Evolutionary conservation across 2,329 filamentous ascomycete species (phyloP).

Genomic region (Talaromyces sp.): DNA sequence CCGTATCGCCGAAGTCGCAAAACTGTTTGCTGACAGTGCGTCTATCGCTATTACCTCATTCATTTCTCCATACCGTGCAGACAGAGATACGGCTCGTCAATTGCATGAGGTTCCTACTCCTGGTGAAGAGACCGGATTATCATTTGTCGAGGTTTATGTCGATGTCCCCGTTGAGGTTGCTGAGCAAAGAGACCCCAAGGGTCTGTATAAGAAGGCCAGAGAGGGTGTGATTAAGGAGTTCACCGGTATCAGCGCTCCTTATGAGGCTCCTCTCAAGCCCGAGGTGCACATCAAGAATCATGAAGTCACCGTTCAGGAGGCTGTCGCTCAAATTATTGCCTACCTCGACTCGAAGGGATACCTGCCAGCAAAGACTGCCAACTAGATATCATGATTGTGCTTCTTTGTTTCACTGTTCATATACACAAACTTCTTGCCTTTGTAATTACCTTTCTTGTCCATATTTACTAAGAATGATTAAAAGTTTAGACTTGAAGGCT

Average conservation of each 20-base stretch:
- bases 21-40: slow-evolving; percentile 88
- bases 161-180: slow-evolving; percentile 89
- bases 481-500: background rate
- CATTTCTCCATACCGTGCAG: slow-evolving; percentile 89
- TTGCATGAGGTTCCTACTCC: slow-evolving; percentile 66
- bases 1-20: slow-evolving; percentile 92
- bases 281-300: slow-evolving; percentile 86
- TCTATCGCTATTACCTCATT: slow-evolving; percentile 91
- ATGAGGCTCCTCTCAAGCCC: slow-evolving; percentile 80
- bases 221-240: slow-evolving; percentile 95
- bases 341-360: slow-evolving; percentile 72
- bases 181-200: slow-evolving; percentile 94
- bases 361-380: slow-evolving; percentile 42
- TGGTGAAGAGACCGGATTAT: slow-evolving; percentile 62
- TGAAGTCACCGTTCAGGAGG: slow-evolving; percentile 80
- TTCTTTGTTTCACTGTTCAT: background rate
- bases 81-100: slow-evolving; percentile 76
- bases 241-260: slow-evolving; percentile 90
- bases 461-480: background rate
- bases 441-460: slow-evolving; percentile 4
- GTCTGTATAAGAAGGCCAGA: slow-evolving; percentile 93
- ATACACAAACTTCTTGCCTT: background rate
- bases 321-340: slow-evolving; percentile 76
- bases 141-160: slow-evolving; percentile 91
- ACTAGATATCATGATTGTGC: background rate